Evolutionary conservation across 2,329 filamentous ascomycete species (phyloP).

Genomic region (Balansia obtecta): DNA sequence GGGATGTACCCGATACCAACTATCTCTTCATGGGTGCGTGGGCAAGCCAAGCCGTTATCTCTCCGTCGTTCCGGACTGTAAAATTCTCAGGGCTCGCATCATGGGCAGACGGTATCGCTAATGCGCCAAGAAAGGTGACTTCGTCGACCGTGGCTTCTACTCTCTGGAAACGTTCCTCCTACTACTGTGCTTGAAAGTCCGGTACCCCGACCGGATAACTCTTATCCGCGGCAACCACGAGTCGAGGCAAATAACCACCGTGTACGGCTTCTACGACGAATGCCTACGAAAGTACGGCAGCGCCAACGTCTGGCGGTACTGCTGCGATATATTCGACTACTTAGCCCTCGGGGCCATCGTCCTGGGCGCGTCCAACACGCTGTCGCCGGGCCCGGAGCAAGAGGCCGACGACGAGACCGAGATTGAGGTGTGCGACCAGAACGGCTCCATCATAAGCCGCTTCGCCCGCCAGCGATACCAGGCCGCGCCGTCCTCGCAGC

Average conservation of each 20-base stretch:
- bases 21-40: slow-evolving; percentile 85
- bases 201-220: slow-evolving; percentile 94
- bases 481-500: slow-evolving; percentile 2
- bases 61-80: background rate
- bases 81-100: background rate
- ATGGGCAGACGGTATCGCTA: too few relatives aligned
- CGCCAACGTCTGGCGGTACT: slow-evolving; percentile 94
- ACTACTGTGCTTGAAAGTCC: slow-evolving; percentile 88
- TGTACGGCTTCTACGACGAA: slow-evolving; percentile 98
- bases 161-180: slow-evolving; percentile 94
- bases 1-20: slow-evolving; percentile 88
- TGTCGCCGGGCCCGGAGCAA: slow-evolving; percentile 31
- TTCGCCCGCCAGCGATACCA: slow-evolving; percentile 41
- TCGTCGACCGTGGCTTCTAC: slow-evolving; percentile 96
- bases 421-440: slow-evolving; percentile 83
- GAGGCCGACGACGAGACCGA: slow-evolving; percentile 64
- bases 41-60: too few relatives aligned
- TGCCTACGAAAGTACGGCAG: slow-evolving; percentile 92
- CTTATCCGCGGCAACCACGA: slow-evolving; percentile 93
- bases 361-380: slow-evolving; percentile 65
- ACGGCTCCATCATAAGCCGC: slow-evolving; percentile 64
- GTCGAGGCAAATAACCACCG: slow-evolving; percentile 90
- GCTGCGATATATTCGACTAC: slow-evolving; percentile 97
- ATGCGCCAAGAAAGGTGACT: slow-evolving; percentile 56
- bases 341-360: slow-evolving; percentile 82